Base-by-base conservation (phyloP, 2,329 filamentous ascomycete species). In the Calonectria honghensis region DNA sequence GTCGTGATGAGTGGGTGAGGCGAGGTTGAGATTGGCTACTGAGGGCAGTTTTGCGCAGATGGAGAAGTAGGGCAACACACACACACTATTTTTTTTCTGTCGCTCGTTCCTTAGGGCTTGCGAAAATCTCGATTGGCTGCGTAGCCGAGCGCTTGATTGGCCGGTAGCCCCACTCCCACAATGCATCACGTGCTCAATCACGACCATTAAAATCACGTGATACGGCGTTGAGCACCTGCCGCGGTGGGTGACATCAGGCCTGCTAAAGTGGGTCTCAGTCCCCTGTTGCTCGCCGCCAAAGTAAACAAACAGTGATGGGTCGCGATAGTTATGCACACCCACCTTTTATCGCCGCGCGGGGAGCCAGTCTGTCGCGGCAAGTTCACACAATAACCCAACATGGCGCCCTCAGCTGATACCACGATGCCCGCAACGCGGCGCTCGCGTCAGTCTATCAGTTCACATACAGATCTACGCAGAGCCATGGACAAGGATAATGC, bases 401-500 rank as follows among this genome's bases (percentile, higher is more conserved):
- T 86, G 85, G 77, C 82, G 70, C 78, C 83, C 45, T 69, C 79
- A 24, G 77, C 77, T 57, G 83, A 86, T 86, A 83, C 87, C 73
- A 90, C 91, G n/a, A 77, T 91, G 72, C 90, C 91, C 52, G 85
- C 90, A 51, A 89, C 88, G 77, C 88, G 91, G 79, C 88, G 91
- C 68, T 85, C 91, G 80, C 92, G 94, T 82, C 95, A 94, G 83
- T 96, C 94, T n/a, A 91, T 95, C 74, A 93, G 92, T 24, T 84
- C 83, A 82, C 91, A 88, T 78, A 91, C 84, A 80, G 90, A 85
- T 84, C 86, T 82, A 80, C 88, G 81, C 80, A 91, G 87, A 84
- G 85, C 86, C 48, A 85, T 89, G 77, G 93, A 95, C 81, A 96
- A 95, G 85, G 95, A 97, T 83, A 97, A 97, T 88, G 90, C 91